A percentile compares a stretch with the other conserved stretches of the same genome.
These are phyloP conservation scores for Aspergillus avenaceus DNA, from an alignment of 495 filamentous ascomycete genomes.

Conservation along the genomic window DNA sequence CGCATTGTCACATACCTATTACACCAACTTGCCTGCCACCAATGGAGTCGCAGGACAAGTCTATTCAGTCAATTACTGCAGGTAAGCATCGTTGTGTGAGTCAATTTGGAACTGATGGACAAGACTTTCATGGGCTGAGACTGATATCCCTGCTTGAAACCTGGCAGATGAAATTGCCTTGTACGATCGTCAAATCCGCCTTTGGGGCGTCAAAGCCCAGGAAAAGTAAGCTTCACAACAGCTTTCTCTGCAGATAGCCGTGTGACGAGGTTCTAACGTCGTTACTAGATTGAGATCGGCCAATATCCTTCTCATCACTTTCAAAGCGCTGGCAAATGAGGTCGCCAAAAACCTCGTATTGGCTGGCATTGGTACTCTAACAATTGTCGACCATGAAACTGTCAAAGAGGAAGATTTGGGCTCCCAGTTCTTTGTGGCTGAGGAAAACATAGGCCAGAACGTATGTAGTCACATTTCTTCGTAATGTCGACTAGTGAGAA, in stretches of 20 bases:
- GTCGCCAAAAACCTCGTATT: slow-evolving; percentile 97
- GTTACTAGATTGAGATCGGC: slow-evolving; percentile 72
- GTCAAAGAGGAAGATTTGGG: slow-evolving; percentile 81
- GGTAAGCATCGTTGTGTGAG: slow-evolving; percentile 27
- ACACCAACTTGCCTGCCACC: background rate
- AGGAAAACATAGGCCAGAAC: slow-evolving; percentile 71
- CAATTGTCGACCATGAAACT: slow-evolving; percentile 75
- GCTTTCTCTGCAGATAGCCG: background rate
- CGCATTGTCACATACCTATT: background rate
- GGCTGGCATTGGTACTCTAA: slow-evolving; percentile 87
- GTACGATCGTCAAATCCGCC: slow-evolving; percentile 96
- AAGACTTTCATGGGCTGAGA: background rate
- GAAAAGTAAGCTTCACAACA: slow-evolving; percentile 50
- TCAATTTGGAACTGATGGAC: background rate
- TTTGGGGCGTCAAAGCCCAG: slow-evolving; percentile 96
- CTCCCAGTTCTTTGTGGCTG: slow-evolving; percentile 81
- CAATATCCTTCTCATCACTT: slow-evolving; percentile 83
- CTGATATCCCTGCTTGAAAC: slow-evolving; percentile 5
- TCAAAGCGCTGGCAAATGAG: slow-evolving; percentile 89
- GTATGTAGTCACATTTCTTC: slow-evolving; percentile 32
- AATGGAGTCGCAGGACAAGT: slow-evolving; percentile 32
- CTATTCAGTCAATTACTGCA: slow-evolving; percentile 46
- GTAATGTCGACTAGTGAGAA: background rate
- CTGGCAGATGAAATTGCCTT: slow-evolving; percentile 86
- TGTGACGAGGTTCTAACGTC: slow-evolving; percentile 9